A percentile compares a stretch with the other conserved stretches of the same genome.
Evolutionary conservation across 345 rosid genomes (phyloP).

Genomic region (Toxicodendron radicans): DNA sequence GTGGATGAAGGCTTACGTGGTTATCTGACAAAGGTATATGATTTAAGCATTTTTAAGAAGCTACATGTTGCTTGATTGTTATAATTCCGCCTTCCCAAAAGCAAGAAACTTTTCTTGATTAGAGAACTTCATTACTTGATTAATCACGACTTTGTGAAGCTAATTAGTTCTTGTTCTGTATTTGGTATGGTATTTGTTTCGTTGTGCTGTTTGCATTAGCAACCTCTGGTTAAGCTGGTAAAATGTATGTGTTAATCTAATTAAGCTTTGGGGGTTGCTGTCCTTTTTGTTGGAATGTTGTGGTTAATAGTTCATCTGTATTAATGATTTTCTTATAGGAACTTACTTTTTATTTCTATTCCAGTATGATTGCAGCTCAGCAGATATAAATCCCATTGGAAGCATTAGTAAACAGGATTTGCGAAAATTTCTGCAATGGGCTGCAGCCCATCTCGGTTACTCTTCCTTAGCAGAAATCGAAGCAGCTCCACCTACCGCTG

Average conservation of each 20-base stretch:
- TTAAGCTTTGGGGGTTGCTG: neutral
- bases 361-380: conserved; percentile 97
- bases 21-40: conserved; percentile 79
- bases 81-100: neutral
- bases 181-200: neutral
- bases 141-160: neutral
- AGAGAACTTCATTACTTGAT: neutral
- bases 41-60: neutral
- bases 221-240: neutral
- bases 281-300: neutral
- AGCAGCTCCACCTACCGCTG: conserved; percentile 99
- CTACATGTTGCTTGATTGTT: neutral
- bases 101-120: neutral
- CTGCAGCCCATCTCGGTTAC: conserved; percentile 83
- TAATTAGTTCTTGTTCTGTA: neutral
- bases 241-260: neutral
- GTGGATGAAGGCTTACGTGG: conserved; percentile 96
- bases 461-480: conserved; percentile 83
- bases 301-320: neutral
- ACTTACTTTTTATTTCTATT: conserved; percentile 16
- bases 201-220: neutral
- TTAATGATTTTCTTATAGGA: neutral
- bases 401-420: conserved; percentile 90
- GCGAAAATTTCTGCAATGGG: conserved; percentile 82
- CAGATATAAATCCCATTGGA: conserved; percentile 96